A percentile compares a stretch with the other conserved stretches of the same genome.
phyloP scores from a whole-genome alignment of 768 basidiomycete genomes.

The Macrolepiota dolichaula region DNA sequence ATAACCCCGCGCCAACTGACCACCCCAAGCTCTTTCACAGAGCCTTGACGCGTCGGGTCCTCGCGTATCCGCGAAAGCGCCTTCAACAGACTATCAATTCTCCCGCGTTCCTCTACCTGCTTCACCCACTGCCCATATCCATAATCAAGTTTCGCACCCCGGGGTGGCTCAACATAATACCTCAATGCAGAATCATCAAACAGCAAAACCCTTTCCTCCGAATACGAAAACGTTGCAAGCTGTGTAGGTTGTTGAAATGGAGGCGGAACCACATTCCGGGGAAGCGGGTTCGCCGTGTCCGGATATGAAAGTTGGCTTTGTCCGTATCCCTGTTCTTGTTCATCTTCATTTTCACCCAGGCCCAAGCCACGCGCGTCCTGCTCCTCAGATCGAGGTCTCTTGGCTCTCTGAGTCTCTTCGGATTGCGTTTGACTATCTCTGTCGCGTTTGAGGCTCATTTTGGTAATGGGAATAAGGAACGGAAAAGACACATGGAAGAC shows the following conservation, averaged over 20 bases:
- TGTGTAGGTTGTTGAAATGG: constrained; percentile 71
- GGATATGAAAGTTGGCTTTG: not conserved
- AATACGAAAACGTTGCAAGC: constrained; percentile 72
- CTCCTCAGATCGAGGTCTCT: not conserved
- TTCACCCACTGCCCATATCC: constrained; percentile 75
- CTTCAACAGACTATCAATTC: constrained; percentile 65
- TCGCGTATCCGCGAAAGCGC: constrained; percentile 48
- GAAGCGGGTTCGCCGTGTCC: not conserved
- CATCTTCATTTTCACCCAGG: not conserved
- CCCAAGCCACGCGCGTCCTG: not conserved
- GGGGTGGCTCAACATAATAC: constrained; percentile 69
- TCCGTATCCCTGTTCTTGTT: not conserved
- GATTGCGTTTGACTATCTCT: not conserved
- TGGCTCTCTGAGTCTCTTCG: not conserved
- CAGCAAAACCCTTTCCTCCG: constrained; percentile 47
- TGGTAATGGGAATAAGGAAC: not conserved
- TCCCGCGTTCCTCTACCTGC: constrained; percentile 58
- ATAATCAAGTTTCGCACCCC: constrained; percentile 58
- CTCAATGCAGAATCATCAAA: constrained; percentile 70
- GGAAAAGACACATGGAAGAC: constrained; percentile 1
- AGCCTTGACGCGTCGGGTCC: constrained; percentile 20
- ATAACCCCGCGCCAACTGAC: constrained; percentile 80
- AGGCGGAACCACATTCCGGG: constrained; percentile 18
- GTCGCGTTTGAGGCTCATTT: constrained; percentile 4
- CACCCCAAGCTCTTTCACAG: constrained; percentile 46